Conservation (phyloP, 768 basidiomycete genomes). For the Botryobasidium botryosum region DNA sequence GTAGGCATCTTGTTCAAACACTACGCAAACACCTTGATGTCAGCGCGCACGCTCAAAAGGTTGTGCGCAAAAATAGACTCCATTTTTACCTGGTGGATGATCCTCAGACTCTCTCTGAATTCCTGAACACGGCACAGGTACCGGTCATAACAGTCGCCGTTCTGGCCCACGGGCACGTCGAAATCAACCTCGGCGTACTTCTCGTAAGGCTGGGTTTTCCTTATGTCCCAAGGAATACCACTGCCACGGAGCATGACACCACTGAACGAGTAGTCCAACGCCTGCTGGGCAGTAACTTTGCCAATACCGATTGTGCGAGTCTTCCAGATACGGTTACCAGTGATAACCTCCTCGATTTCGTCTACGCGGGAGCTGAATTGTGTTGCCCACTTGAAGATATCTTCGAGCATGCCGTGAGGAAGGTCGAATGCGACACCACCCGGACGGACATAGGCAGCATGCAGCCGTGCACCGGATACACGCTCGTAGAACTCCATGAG, state of each 20-base stretch:
- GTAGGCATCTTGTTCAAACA: conserved; percentile 95
- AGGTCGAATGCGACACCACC: conserved; percentile 97
- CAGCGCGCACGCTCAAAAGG: neutral
- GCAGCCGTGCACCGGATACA: conserved; percentile 92
- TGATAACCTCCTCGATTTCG: conserved; percentile 96
- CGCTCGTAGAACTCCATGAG: conserved; percentile 99
- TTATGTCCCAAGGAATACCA: conserved; percentile 87
- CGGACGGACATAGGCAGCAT: conserved; percentile 94
- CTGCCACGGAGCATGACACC: conserved; percentile 95
- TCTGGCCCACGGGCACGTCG: conserved; percentile 89
- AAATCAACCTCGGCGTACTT: conserved; percentile 98
- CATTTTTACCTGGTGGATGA: conserved; percentile 49
- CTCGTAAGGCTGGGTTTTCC: conserved; percentile 86
- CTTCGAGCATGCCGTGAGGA: conserved; percentile 94
- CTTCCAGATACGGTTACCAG: conserved; percentile 97
- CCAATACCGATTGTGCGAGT: conserved; percentile 83
- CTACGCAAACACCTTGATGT: conserved; percentile 23
- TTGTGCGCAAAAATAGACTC: too few relatives aligned
- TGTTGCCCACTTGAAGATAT: conserved; percentile 96
- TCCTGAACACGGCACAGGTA: conserved; percentile 97
- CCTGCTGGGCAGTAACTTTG: conserved; percentile 79
- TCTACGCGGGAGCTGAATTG: conserved; percentile 84
- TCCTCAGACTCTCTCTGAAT: conserved; percentile 85
- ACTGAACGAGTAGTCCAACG: conserved; percentile 81
- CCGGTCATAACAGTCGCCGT: conserved; percentile 96